These are phyloP conservation scores for Pseudopyricularia cyperi DNA, from an alignment of 2,329 filamentous ascomycete genomes.

Conservation along the genomic window DNA sequence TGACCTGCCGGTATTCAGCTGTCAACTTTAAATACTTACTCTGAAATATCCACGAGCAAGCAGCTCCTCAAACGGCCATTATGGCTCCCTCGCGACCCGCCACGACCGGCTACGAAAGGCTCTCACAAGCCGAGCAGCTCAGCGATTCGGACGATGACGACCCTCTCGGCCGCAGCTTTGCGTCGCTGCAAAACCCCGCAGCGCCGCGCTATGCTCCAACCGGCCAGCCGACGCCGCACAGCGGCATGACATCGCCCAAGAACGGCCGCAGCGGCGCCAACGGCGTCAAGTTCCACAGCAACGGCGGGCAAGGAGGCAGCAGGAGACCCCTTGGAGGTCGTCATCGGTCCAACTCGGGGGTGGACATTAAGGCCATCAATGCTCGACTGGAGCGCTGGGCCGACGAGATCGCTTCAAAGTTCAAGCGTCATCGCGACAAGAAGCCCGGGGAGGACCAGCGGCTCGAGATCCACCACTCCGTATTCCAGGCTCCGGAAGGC, in stretches of 20 bases:
- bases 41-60: background rate
- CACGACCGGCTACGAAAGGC: constrained; percentile 73
- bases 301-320: constrained; percentile 14
- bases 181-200: constrained; percentile 37
- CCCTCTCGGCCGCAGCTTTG: constrained; percentile 33
- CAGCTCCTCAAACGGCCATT: constrained; percentile 10
- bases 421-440: constrained; percentile 73
- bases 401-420: constrained; percentile 92
- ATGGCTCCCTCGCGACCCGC: constrained; percentile 59
- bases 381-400: constrained; percentile 91
- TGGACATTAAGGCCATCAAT: constrained; percentile 97
- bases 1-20: too few relatives aligned
- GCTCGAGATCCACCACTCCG: constrained; percentile 91
- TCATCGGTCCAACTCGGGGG: constrained; percentile 60
- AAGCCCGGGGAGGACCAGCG: constrained; percentile 66
- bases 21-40: background rate
- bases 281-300: background rate
- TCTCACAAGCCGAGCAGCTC: constrained; percentile 68
- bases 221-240: constrained; percentile 45
- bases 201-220: constrained; percentile 53
- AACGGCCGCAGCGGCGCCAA: constrained; percentile 11
- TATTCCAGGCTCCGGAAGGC: constrained; percentile 87
- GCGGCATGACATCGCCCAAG: constrained; percentile 45
- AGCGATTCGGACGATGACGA: constrained; percentile 58
- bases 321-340: constrained; percentile 25